Evolutionary conservation across 768 basidiomycete species (phyloP), one percentile per base, ranked within the genome.

Genomic region (Cystobasidium tubakii): DNA sequence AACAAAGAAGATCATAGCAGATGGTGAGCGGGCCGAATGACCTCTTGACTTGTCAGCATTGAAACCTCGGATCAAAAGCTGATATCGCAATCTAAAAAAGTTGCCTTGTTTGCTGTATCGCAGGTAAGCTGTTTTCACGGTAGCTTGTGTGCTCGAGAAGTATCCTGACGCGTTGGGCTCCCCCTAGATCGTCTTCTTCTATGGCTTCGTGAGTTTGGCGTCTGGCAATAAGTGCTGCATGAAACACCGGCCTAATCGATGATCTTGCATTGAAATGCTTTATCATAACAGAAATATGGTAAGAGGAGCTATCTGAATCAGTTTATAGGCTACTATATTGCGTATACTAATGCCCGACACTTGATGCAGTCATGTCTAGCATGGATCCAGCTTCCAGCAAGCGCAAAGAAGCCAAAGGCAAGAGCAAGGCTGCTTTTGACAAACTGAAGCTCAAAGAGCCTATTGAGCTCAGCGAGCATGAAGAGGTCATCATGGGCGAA

Each of bases 401-500:
- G 53, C 78, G 80, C n/a, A 81, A 81, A 44, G 82, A 82, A 66
- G 77, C 81, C 23, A 78, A 79, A 65, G 71, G 76, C 29, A 83
- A 83, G 67, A 79, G 80, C 10, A 79, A 82, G 73, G 75, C 79
- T 50, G 76, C 81, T 7, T 77, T 84, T 23, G 75, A 78, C 0
- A 79, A 82, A 55, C 78, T 81, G 23, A 81, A 81, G 9, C 34
- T 82, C 15, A 75, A 76, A 15, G 80, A 85, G 82, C 46, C 85
- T 86, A 62, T 96, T 3, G 86, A 90, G 77, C 84, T 99, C 67
- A 87, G 90, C 78, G 94, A 97, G 81, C 91, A 98, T 79, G 95
- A 99, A 83, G 90, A 87, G 73, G 88, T 88, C 50, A 92, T 97
- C 71, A 91, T 95, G 2, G 90, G 89, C 44, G 94, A 98, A 78